phyloP scores from a whole-genome alignment of 768 basidiomycete genomes.

The Trametopsis cervina region DNA sequence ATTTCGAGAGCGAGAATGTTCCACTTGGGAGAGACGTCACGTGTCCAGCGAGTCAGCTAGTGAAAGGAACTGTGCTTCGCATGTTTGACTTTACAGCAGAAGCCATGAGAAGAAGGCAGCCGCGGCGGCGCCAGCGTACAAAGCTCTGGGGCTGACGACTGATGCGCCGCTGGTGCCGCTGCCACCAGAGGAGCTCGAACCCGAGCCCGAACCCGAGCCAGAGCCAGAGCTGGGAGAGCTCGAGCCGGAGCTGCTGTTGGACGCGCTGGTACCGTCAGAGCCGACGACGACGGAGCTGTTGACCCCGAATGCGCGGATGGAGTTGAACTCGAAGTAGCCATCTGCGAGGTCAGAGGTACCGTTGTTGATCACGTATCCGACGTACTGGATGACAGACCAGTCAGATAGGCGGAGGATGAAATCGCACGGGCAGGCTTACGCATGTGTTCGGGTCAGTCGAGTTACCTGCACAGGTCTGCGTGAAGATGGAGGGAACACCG shows the following conservation, averaged over 20 bases:
- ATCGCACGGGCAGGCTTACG: slow-evolving; percentile 34
- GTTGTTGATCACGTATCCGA: slow-evolving; percentile 42
- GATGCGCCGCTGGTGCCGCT: not conserved
- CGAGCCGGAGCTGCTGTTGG: not conserved
- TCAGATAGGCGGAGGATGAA: not conserved
- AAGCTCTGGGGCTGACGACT: not conserved
- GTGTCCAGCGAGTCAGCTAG: too few species aligned
- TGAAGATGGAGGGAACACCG: slow-evolving; percentile 39
- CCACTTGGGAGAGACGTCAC: too few species aligned
- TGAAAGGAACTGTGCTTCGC: too few species aligned
- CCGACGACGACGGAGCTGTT: slow-evolving; percentile 8
- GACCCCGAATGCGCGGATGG: slow-evolving; percentile 46
- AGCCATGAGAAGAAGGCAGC: not conserved
- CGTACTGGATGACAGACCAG: slow-evolving; percentile 29
- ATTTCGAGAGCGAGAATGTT: too few species aligned
- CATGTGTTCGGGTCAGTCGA: slow-evolving; percentile 30
- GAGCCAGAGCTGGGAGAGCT: not conserved
- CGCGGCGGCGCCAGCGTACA: not conserved
- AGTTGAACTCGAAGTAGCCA: slow-evolving; percentile 57
- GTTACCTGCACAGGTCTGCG: slow-evolving; percentile 33
- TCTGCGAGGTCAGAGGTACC: slow-evolving; percentile 37
- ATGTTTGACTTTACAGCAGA: not conserved
- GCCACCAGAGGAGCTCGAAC: not conserved
- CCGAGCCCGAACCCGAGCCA: not conserved
- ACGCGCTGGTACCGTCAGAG: slow-evolving; percentile 1